Evolutionary conservation across 192 early-diverging fungal genomes (phyloP).

Genomic region (Linnemannia exigua): DNA sequence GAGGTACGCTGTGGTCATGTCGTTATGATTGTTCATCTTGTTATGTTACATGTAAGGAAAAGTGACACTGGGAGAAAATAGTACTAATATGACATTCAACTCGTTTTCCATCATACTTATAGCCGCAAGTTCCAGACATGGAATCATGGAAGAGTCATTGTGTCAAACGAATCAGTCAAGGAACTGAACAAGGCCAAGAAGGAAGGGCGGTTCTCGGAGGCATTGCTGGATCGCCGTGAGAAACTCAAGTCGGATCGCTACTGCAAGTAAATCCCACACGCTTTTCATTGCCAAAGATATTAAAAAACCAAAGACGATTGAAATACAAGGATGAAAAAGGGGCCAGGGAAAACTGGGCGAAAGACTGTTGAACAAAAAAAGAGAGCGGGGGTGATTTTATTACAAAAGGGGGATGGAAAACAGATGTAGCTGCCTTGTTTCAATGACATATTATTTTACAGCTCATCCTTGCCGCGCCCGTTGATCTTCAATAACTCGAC

Average conservation of each 20-base stretch:
- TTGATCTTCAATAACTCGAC: constrained; percentile 78
- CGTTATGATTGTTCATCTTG: too few species aligned
- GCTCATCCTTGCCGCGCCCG: constrained; percentile 34
- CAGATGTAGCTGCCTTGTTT: neutral
- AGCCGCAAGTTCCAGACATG: constrained; percentile 84
- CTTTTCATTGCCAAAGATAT: neutral
- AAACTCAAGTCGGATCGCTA: constrained; percentile 90
- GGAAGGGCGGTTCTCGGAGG: constrained; percentile 80
- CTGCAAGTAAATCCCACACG: constrained; percentile 70
- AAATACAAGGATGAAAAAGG: neutral
- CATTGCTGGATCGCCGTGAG: constrained; percentile 81
- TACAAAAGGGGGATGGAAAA: neutral
- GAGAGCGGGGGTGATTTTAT: neutral
- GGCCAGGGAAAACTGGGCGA: neutral
- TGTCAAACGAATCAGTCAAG: constrained; percentile 66
- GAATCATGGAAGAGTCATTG: constrained; percentile 72
- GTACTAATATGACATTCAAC: neutral
- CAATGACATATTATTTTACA: constrained; percentile 4
- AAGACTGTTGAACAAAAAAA: neutral
- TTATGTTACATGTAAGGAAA: neutral
- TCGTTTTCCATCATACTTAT: constrained; percentile 4
- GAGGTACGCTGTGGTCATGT: constrained; percentile 76
- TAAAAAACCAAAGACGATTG: neutral
- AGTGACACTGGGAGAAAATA: neutral
- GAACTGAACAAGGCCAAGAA: constrained; percentile 77